Evolutionary conservation across 768 basidiomycete species (phyloP).

Genomic region (Pleurotus eryngii): DNA sequence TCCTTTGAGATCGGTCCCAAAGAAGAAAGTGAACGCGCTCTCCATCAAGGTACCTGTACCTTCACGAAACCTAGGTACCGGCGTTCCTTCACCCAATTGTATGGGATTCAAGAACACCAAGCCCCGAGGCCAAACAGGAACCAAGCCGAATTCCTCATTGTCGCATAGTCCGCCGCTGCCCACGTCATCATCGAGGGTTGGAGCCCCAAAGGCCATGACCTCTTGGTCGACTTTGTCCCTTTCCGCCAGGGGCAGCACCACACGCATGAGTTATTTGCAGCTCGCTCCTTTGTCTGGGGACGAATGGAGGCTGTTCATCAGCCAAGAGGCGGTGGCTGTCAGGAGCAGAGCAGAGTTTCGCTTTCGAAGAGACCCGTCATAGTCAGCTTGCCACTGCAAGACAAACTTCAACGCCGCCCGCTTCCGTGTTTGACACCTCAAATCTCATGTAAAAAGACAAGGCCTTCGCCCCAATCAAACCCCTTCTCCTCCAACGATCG

Average conservation of each 20-base stretch:
- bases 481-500: not conserved
- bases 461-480: not conserved
- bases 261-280: conserved; percentile 16
- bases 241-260: conserved; percentile 17
- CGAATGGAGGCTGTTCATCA: conserved; percentile 24
- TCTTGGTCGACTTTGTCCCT: conserved; percentile 8
- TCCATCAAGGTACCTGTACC: too few relatives aligned
- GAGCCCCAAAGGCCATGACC: conserved; percentile 12
- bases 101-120: not conserved
- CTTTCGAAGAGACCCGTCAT: not conserved
- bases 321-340: conserved; percentile 18
- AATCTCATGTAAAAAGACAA: conserved; percentile 8
- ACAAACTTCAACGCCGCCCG: conserved; percentile 14
- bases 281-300: conserved; percentile 18
- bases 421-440: conserved; percentile 8
- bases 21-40: too few relatives aligned
- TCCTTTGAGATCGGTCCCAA: too few relatives aligned
- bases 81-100: too few relatives aligned
- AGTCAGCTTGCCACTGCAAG: conserved; percentile 14
- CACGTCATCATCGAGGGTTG: not conserved
- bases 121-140: not conserved
- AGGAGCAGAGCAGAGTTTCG: conserved; percentile 14
- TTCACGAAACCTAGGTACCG: too few relatives aligned
- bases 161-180: conserved; percentile 5
- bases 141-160: not conserved